phyloP scores from a whole-genome alignment of 768 basidiomycete species.

The Lentinula lateritia region DNA sequence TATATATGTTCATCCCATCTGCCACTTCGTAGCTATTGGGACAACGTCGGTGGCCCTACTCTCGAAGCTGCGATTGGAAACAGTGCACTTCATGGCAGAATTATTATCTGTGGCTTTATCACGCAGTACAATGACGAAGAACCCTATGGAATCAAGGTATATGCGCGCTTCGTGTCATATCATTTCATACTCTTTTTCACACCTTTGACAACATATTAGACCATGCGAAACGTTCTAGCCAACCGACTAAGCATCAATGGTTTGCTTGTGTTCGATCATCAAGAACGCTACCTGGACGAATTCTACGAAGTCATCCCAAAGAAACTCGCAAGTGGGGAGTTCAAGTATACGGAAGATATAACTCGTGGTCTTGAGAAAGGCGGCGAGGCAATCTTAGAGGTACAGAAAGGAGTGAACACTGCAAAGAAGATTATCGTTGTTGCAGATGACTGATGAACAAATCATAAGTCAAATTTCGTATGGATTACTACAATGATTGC shows the following conservation, averaged over 20 bases:
- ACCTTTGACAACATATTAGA: slow-evolving; percentile 19
- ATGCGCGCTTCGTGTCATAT: background rate
- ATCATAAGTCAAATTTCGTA: too few species aligned
- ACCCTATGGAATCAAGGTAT: background rate
- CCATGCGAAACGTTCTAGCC: slow-evolving; percentile 22
- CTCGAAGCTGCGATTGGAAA: slow-evolving; percentile 52
- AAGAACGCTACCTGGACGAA: slow-evolving; percentile 29
- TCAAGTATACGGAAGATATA: slow-evolving; percentile 43
- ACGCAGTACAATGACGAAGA: slow-evolving; percentile 1
- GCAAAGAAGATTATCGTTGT: slow-evolving; percentile 17
- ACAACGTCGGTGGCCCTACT: slow-evolving; percentile 56
- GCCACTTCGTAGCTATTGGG: slow-evolving; percentile 36
- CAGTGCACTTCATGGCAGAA: slow-evolving; percentile 37
- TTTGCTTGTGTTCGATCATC: slow-evolving; percentile 30
- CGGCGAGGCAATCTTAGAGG: slow-evolving; percentile 27
- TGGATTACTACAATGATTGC: too few species aligned
- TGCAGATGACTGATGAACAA: background rate
- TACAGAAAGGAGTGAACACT: slow-evolving; percentile 26
- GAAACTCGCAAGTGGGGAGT: slow-evolving; percentile 36
- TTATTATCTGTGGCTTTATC: slow-evolving; percentile 29
- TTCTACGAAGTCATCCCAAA: slow-evolving; percentile 38
- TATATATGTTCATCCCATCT: background rate
- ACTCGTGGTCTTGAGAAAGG: slow-evolving; percentile 35
- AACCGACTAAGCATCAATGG: slow-evolving; percentile 32
- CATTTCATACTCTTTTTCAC: background rate